These are phyloP conservation scores for Fusarium sororula DNA, from an alignment of 2,329 filamentous ascomycete genomes.

Conservation along the genomic window DNA sequence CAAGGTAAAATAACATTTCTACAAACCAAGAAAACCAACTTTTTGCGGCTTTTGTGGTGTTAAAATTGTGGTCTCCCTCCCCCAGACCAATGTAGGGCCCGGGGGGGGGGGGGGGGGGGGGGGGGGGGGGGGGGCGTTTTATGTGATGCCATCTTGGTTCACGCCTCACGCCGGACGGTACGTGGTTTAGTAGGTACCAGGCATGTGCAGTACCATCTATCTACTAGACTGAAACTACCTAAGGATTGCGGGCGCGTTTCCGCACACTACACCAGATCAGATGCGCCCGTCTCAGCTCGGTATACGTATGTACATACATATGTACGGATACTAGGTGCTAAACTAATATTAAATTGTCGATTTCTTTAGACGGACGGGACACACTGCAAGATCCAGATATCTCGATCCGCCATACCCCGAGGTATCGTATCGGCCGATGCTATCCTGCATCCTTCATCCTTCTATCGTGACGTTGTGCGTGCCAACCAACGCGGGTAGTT, in stretches of 20 bases:
- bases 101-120: too few species aligned
- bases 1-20: too few species aligned
- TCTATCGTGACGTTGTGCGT: neutral
- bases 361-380: constrained; percentile 9
- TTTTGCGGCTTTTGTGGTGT: too few species aligned
- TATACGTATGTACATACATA: neutral
- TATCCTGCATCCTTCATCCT: constrained; percentile 4
- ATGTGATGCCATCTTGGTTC: neutral
- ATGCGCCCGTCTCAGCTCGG: constrained; percentile 13
- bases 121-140: neutral
- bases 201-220: neutral
- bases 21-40: too few species aligned
- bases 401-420: constrained; percentile 27
- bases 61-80: too few species aligned
- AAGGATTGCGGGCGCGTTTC: constrained; percentile 2
- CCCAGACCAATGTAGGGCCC: too few species aligned
- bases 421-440: constrained; percentile 21
- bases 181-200: too few species aligned
- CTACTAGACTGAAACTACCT: neutral
- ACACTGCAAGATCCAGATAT: constrained; percentile 32
- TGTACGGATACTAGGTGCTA: neutral
- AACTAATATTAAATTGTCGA: constrained; percentile 5
- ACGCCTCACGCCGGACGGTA: neutral
- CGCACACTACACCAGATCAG: constrained; percentile 15
- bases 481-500: neutral